Conservation (phyloP, 2,329 filamentous ascomycete genomes). For the Phoma herbarum region DNA sequence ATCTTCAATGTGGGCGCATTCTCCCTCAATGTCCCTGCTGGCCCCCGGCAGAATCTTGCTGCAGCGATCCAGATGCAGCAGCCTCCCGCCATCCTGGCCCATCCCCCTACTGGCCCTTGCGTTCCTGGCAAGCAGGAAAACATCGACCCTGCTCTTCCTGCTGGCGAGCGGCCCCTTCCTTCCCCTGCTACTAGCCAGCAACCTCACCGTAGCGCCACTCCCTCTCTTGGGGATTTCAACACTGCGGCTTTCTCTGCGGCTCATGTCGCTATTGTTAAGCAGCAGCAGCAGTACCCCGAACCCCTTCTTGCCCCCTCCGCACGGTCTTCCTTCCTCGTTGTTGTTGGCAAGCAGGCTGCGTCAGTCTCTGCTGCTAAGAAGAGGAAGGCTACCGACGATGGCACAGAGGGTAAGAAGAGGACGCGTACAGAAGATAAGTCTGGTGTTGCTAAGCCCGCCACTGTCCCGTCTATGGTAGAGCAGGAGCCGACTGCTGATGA, state of each 20-base stretch:
- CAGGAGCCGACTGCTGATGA: too few relatives aligned
- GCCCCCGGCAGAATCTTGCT: background rate
- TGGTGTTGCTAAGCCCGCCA: background rate
- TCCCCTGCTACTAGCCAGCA: background rate
- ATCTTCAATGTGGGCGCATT: background rate
- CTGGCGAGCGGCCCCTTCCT: too few relatives aligned
- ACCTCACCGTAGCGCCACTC: background rate
- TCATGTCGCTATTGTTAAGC: too few relatives aligned
- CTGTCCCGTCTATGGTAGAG: background rate
- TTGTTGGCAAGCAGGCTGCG: background rate
- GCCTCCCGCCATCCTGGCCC: background rate
- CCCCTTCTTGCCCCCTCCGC: too few relatives aligned
- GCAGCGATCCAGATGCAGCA: background rate
- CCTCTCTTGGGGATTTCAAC: background rate
- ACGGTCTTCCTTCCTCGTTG: too few relatives aligned
- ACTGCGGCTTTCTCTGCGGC: too few relatives aligned
- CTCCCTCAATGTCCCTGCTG: background rate
- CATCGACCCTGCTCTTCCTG: too few relatives aligned
- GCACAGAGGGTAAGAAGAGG: too few relatives aligned
- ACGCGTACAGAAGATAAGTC: background rate
- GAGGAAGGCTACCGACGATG: too few relatives aligned
- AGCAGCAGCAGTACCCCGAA: too few relatives aligned
- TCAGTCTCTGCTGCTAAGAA: background rate
- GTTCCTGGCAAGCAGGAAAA: too few relatives aligned
- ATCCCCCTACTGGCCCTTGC: background rate